Conservation (phyloP, 2,329 filamentous ascomycete genomes). For the Huntiella bhutanensis region DNA sequence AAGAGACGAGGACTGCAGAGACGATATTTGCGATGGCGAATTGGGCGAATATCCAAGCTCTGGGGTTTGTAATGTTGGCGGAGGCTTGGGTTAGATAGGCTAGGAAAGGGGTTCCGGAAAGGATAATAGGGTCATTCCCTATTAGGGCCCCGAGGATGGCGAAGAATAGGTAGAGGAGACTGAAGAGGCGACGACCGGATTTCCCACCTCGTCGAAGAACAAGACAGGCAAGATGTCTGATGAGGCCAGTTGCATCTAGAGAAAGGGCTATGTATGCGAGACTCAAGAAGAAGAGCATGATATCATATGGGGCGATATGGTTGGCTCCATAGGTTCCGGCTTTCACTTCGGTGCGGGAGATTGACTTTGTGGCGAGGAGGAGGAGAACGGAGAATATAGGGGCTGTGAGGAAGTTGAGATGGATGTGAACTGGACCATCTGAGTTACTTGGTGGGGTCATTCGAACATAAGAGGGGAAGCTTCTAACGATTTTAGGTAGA, state of each 20-base stretch:
- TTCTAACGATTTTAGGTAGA: constrained; percentile 32
- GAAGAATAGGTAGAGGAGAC: constrained; percentile 58
- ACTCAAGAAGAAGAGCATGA: constrained; percentile 57
- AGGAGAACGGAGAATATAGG: constrained; percentile 55
- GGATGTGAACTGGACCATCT: constrained; percentile 24
- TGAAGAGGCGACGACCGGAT: constrained; percentile 48
- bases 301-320: constrained; percentile 50
- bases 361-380: constrained; percentile 48
- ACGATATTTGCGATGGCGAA: constrained; percentile 56
- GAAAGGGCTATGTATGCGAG: constrained; percentile 61
- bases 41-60: constrained; percentile 56
- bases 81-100: constrained; percentile 62
- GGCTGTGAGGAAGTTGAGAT: constrained; percentile 44
- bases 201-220: constrained; percentile 49
- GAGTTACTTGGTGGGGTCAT: constrained; percentile 26
- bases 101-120: constrained; percentile 55
- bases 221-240: constrained; percentile 46
- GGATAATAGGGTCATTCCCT: constrained; percentile 57
- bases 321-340: constrained; percentile 48
- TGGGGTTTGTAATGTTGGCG: constrained; percentile 49
- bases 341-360: constrained; percentile 46
- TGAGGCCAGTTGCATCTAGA: constrained; percentile 56
- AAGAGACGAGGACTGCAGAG: constrained; percentile 58
- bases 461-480: constrained; percentile 21
- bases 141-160: constrained; percentile 48